A percentile compares a stretch with the other conserved stretches of the same genome.
These are phyloP conservation scores for Colletotrichum endophyticum DNA, from an alignment of 2,329 filamentous ascomycete species.

Conservation along the genomic window DNA sequence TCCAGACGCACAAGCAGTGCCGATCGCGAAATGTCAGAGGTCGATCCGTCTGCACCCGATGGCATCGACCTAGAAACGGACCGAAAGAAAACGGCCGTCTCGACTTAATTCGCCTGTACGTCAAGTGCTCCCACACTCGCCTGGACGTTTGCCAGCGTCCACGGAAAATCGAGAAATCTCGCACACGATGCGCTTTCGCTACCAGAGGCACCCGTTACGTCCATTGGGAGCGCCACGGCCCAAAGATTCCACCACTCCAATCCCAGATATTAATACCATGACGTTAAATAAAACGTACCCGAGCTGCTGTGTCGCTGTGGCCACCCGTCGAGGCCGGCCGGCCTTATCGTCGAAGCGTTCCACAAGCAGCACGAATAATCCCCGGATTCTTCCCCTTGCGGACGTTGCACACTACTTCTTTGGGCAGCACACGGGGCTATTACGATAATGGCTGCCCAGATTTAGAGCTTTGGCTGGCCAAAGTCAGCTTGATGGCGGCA, in stretches of 20 bases:
- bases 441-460: not conserved
- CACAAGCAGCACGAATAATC: not conserved
- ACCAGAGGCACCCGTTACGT: not conserved
- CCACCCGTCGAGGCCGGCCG: not conserved
- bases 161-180: not conserved
- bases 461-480: not conserved
- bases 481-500: not conserved
- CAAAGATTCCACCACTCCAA: not conserved
- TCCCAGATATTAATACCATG: not conserved
- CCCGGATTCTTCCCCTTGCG: not conserved
- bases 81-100: not conserved
- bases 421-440: not conserved
- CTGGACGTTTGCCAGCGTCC: not conserved
- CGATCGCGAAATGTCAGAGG: not conserved
- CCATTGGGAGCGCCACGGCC: not conserved
- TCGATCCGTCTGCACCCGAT: not conserved
- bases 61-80: not conserved
- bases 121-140: not conserved
- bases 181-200: not conserved
- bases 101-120: not conserved
- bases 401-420: not conserved
- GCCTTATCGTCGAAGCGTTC: constrained; percentile 2
- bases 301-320: not conserved
- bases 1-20: not conserved
- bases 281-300: constrained; percentile 2